Evolutionary conservation across 2,329 filamentous ascomycete genomes (phyloP).

Genomic region (Colletotrichum chrysophilum): DNA sequence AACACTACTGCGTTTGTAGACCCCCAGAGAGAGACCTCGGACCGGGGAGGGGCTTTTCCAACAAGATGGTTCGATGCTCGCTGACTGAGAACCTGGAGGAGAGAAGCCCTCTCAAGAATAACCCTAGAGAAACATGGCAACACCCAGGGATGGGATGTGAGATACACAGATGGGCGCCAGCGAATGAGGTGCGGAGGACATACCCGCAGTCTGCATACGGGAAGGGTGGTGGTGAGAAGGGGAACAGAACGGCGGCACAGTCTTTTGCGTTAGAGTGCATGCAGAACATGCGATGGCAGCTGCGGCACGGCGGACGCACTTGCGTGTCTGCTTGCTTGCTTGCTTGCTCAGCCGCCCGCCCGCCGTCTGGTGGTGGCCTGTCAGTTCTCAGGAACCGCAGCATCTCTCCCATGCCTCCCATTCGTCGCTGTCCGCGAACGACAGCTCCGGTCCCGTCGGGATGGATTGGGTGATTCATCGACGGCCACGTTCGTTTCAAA

Average conservation of each 20-base stretch:
- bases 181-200: background rate
- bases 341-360: background rate
- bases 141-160: background rate
- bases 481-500: background rate
- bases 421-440: background rate
- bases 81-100: background rate
- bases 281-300: conserved; percentile 12
- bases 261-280: background rate
- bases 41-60: background rate
- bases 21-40: background rate
- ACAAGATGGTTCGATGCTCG: background rate
- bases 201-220: background rate
- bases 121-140: background rate
- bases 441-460: background rate
- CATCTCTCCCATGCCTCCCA: background rate
- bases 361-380: background rate
- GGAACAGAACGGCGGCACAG: background rate
- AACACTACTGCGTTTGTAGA: background rate
- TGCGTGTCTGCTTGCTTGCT: background rate
- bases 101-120: background rate
- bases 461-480: background rate
- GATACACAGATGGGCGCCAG: background rate
- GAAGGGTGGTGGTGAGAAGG: background rate
- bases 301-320: background rate
- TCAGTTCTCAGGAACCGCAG: background rate